Conservation (phyloP, 129 eudicot genomes). For the Calendula officinalis region DNA sequence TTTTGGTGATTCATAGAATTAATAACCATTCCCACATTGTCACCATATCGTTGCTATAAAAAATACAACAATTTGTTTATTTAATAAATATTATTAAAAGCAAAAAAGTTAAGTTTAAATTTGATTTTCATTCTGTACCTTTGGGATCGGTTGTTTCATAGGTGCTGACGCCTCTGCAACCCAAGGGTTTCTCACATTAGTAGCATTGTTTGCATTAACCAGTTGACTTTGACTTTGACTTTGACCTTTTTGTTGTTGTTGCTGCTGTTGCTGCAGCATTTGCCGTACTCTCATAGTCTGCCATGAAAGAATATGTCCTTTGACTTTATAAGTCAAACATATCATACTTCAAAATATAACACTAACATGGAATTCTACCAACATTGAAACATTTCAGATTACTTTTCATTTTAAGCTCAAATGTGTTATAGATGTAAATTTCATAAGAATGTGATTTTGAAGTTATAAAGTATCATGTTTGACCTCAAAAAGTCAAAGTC, state of each 20-base stretch:
- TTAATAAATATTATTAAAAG: slow-evolving; percentile 6
- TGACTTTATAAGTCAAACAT: slow-evolving; percentile 29
- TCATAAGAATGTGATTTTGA: background rate
- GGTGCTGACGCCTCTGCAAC: slow-evolving; percentile 32
- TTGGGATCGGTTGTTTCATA: slow-evolving; percentile 39
- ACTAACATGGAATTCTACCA: background rate
- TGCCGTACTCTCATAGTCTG: slow-evolving; percentile 34
- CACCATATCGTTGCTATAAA: slow-evolving; percentile 36
- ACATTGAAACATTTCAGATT: slow-evolving; percentile 13
- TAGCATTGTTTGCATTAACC: slow-evolving; percentile 25
- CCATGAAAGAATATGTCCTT: slow-evolving; percentile 1
- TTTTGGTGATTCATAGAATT: slow-evolving; percentile 39
- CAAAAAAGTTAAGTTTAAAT: background rate
- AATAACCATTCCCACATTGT: slow-evolving; percentile 23
- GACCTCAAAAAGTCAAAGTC: background rate
- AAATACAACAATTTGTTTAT: background rate
- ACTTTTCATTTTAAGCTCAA: background rate
- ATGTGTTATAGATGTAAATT: background rate
- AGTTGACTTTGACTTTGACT: slow-evolving; percentile 31
- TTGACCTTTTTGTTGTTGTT: slow-evolving; percentile 43
- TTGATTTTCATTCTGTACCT: slow-evolving; percentile 26
- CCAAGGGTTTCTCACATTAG: slow-evolving; percentile 48
- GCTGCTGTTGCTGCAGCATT: slow-evolving; percentile 41
- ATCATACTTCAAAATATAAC: slow-evolving; percentile 1
- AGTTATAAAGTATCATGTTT: slow-evolving; percentile 10